Base-by-base conservation (phyloP, 2,329 filamentous ascomycete species). In the Aspergillus proliferans region DNA sequence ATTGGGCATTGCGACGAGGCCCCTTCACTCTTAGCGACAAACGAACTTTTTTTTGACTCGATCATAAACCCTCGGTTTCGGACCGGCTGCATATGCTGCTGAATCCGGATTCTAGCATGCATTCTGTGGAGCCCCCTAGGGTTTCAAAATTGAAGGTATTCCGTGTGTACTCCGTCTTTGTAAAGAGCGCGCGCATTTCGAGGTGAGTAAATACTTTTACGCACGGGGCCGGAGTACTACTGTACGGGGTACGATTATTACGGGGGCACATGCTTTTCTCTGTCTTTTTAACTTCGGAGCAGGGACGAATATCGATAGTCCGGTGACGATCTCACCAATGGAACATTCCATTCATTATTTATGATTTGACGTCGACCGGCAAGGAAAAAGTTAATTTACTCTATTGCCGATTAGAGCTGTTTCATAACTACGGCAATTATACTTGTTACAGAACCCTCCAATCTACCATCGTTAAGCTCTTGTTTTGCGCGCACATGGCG, bases 1-100 rank as follows among this genome's bases (percentile, higher is more conserved):
- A 50, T 42, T 52, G 47, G 50, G 19, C 39, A 47, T 15, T 45
- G 46, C 46, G 38, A 42, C 26, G 42, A 51, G 33, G 43, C 43
- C 48, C 46, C 45, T 34, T 33, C 28, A 47, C 46, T 47, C 46
- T 46, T 26, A 48, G 18, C 18, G 18, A 40, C 38, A 40, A 40
- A 40, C 38, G 18, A 40, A 12, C 38, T 21, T 21, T 19, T 33
- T 12, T 12, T 21, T 21, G 15, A 40, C 8, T 19, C n/a, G 18
- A 19, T 7, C 34, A 30, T 30, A 30, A 36, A 18, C 34, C 34
- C 14, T 36, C 34, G n/a, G 14, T 36, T 40, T 21, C 10, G 15
- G 38, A 19, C 18, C 38, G 10, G 38, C 18, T 40, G 15, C 10
- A 8, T 40, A 21, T 21, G 9, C 9, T 10, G 15, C n/a, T 40